Base-by-base conservation (phyloP, 768 basidiomycete species). In the Lyophyllum decastes region DNA sequence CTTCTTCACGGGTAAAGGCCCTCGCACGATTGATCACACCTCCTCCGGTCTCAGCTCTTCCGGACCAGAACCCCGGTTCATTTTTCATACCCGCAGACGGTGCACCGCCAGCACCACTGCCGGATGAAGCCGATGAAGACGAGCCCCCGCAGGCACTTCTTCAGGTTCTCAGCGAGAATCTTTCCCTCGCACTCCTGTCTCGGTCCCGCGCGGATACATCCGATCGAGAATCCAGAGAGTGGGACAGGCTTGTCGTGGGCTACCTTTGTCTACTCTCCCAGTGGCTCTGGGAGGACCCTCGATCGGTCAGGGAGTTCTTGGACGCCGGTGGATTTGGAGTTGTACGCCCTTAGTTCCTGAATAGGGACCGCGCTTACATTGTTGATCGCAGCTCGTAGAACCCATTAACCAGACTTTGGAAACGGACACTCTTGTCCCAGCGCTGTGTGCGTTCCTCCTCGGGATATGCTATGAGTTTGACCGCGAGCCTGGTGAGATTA, bases 251-350 rank as follows among this genome's bases (percentile, higher is more conserved):
- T 47, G 87, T 95, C 66, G 86, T 92, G 8, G 90, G 88, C 0
- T 96, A 98, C 67, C 77, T 98, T 34, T 84, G 85, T 48, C 71
- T 97, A 53, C 78, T 99, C 30, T 80, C 85, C 4, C 93, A 95
- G 60, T 99, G 97, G 97, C 78, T 97, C 7, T 99, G 95, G 95
- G 96, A 98, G 66, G 95, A 97, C 65, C 87, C 95, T 0, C 83
- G 79, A 52, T 88, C 91, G 0, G 94, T 97, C 51, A 81, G 87
- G 59, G 94, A 92, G 68, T 96, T 98, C 67, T 76, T 99, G 61
- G 88, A 92, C 65, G 89, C 93, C 7, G 94, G 95, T 21, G 94
- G 94, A 51, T 74, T 99, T 49, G 90, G 92, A 53, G 87, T 95
- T 66, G 95, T 98, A 71, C 66, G 94, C 84, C 0, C 40, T 14